These are phyloP conservation scores for Canavalia gladiata DNA, from an alignment of 306 rosid species.

Conservation along the genomic window DNA sequence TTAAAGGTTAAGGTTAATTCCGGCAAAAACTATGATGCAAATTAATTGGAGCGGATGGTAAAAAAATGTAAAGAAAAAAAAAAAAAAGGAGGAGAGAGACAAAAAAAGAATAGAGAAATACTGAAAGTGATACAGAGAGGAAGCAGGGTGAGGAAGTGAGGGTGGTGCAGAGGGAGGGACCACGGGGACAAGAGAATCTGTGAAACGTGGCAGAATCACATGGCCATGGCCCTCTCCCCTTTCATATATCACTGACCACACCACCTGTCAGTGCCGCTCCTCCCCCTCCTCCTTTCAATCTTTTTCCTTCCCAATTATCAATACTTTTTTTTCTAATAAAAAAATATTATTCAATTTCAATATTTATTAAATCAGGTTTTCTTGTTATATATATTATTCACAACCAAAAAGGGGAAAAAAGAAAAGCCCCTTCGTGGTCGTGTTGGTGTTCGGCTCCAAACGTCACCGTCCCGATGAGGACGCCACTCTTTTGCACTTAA, in stretches of 20 bases:
- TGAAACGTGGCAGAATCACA: slow-evolving; percentile 64
- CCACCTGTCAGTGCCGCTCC: slow-evolving; percentile 50
- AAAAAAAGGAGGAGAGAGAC: not conserved
- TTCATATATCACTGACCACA: slow-evolving; percentile 28
- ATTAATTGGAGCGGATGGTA: slow-evolving; percentile 11
- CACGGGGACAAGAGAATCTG: slow-evolving; percentile 61
- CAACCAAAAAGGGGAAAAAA: not conserved
- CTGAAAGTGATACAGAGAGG: not conserved
- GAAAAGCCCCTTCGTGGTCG: slow-evolving; percentile 25
- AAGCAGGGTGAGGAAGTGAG: slow-evolving; percentile 39
- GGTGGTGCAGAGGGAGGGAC: slow-evolving; percentile 54
- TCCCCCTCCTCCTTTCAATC: slow-evolving; percentile 25
- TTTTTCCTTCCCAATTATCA: slow-evolving; percentile 35
- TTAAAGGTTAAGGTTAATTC: not conserved
- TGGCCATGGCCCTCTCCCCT: slow-evolving; percentile 54
- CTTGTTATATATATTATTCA: too few relatives aligned
- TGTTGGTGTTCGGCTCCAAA: slow-evolving; percentile 35
- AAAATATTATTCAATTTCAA: too few relatives aligned
- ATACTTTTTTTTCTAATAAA: too few relatives aligned
- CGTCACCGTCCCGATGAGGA: slow-evolving; percentile 52
- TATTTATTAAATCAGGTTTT: too few relatives aligned
- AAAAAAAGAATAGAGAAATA: not conserved
- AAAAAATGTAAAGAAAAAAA: not conserved
- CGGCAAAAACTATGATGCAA: not conserved
- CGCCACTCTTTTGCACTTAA: slow-evolving; percentile 41